Evolutionary conservation across 169 alveolate species (phyloP), one percentile per base, ranked within the genome.

Genomic region (Eimeria maxima): DNA sequence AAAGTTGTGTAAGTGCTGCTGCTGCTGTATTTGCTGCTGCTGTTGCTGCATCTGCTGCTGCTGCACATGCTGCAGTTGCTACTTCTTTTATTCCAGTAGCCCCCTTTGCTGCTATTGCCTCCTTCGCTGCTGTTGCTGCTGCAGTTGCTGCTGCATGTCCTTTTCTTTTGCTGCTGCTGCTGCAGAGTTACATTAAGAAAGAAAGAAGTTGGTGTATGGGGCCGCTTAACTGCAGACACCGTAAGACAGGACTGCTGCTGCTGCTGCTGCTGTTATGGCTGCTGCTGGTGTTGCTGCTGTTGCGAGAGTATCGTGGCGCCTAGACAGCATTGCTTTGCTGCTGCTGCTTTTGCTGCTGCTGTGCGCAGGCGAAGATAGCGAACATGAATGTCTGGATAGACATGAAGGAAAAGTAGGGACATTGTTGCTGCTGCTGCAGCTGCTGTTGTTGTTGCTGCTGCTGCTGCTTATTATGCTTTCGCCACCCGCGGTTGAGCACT

Each of bases 361-460:
- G 76, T 18, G 7, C 42, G 63, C 94, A 88, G 94, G 94, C 94
- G 86, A 98, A 98, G 95, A 93, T 97, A 33, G 97, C 98, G 55
- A 98, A 98, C 96, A 98, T 98, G 98, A 99, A 98, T 84, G 97
- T 98, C 38, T 98, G 99, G 99, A 98, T 99, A 99, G 99, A 98
- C 91, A 98, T 98, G 99, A 97, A 97, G 95, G 99, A 98, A 91
- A 98, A 98, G 97, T 98, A 97, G 98, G 45, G 33, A 6, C 44
- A n/a, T 20, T 2, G 47, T 18, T 33, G 80, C 45, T 69, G 80
- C 45, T 69, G 80, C 20, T 69, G 80, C 80, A 8, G 80, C 80
- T 69, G 80, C 47, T 69, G 80, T 45, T 69, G 45, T 45, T 69
- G 80, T 45, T 69, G 80, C 44, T 69, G 45, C 45, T 27, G 78